Conservation (phyloP, 768 basidiomycete species). For the Naganishia vaughanmartiniae region DNA sequence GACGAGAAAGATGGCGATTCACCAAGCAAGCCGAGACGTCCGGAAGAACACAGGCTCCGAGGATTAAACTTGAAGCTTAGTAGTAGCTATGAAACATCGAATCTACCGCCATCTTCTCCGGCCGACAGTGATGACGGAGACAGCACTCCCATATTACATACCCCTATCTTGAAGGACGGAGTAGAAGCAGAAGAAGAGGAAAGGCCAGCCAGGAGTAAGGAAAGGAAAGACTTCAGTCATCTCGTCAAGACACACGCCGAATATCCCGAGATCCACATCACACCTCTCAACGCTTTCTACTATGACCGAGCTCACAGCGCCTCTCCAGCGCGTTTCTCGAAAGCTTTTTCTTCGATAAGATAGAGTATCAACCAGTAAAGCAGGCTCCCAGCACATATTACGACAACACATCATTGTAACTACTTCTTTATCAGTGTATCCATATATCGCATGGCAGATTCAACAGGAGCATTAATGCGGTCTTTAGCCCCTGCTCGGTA, state of each 20-base stretch:
- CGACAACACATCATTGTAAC: background rate
- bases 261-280: constrained; percentile 16
- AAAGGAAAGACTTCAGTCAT: constrained; percentile 4
- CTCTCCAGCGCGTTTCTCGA: constrained; percentile 10
- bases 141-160: background rate
- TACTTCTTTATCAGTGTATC: background rate
- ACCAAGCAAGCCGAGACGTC: background rate
- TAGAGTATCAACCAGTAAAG: background rate
- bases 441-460: background rate
- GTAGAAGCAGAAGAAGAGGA: background rate
- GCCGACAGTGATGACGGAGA: constrained; percentile 5
- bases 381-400: background rate
- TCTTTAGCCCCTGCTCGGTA: no score
- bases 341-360: background rate
- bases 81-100: background rate
- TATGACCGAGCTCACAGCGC: constrained; percentile 21
- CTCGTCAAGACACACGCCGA: constrained; percentile 16
- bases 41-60: background rate
- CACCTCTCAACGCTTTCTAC: constrained; percentile 18
- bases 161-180: background rate
- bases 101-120: background rate
- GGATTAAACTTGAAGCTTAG: constrained; percentile 7
- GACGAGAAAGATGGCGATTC: no score
- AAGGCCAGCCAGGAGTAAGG: constrained; percentile 11
- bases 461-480: no score